These are phyloP conservation scores for Xylariaceae sp. DNA, from an alignment of 2,329 filamentous ascomycete genomes.

Conservation along the genomic window DNA sequence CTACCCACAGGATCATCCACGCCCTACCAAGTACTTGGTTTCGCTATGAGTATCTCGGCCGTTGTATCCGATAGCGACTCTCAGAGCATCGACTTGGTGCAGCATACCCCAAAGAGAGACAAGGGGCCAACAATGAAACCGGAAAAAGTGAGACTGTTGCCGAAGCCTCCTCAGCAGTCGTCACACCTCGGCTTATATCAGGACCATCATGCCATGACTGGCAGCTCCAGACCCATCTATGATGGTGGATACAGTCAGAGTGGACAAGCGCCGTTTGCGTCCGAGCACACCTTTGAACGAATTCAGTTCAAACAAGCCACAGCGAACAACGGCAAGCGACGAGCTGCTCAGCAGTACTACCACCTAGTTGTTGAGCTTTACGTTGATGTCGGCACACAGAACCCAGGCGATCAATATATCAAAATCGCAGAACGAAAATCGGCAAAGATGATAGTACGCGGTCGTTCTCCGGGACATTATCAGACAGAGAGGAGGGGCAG, in stretches of 20 bases:
- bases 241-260: conserved; percentile 36
- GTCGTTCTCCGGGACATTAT: conserved; percentile 76
- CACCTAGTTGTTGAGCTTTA: conserved; percentile 83
- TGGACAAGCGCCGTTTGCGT: conserved; percentile 37
- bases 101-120: conserved; percentile 88
- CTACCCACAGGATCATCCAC: conserved; percentile 45
- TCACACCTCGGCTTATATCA: conserved; percentile 44
- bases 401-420: conserved; percentile 50
- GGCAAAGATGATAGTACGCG: conserved; percentile 80
- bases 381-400: conserved; percentile 55
- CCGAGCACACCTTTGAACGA: conserved; percentile 68
- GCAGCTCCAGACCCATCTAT: conserved; percentile 37
- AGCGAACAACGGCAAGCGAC: conserved; percentile 85
- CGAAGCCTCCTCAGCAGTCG: conserved; percentile 52
- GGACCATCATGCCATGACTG: conserved; percentile 33
- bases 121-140: conserved; percentile 77
- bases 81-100: conserved; percentile 76
- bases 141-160: conserved; percentile 60
- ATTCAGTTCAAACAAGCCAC: conserved; percentile 95
- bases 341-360: conserved; percentile 88
- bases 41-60: conserved; percentile 80
- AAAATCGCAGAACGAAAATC: conserved; percentile 69
- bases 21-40: conserved; percentile 62
- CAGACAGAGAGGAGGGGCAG: conserved; percentile 64
- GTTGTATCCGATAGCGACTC: conserved; percentile 70